These are phyloP conservation scores for Paramyrothecium roridum DNA, from an alignment of 2,329 filamentous ascomycete genomes.

Conservation along the genomic window DNA sequence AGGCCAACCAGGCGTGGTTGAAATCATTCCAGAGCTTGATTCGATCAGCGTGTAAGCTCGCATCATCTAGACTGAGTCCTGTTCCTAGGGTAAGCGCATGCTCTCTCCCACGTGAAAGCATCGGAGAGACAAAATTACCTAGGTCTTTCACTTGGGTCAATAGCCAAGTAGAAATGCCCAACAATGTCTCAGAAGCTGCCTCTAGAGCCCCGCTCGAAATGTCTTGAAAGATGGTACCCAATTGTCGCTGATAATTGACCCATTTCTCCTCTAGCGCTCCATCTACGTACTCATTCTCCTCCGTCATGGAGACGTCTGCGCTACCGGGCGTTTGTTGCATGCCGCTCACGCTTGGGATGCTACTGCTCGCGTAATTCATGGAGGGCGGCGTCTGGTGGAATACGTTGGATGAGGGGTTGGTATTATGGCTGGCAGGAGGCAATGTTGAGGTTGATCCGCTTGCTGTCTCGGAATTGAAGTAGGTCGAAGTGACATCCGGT, in stretches of 20 bases:
- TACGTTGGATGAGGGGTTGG: slow-evolving; percentile 52
- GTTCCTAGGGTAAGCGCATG: slow-evolving; percentile 15
- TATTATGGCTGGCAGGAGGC: slow-evolving; percentile 45
- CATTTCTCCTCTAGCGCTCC: slow-evolving; percentile 66
- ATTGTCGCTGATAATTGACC: slow-evolving; percentile 58
- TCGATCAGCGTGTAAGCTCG: slow-evolving; percentile 69
- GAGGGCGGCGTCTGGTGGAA: slow-evolving; percentile 61
- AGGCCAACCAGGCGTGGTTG: slow-evolving; percentile 84
- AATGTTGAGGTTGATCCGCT: slow-evolving; percentile 53
- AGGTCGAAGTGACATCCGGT: slow-evolving; percentile 57
- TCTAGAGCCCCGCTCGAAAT: slow-evolving; percentile 54
- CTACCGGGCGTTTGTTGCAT: slow-evolving; percentile 36
- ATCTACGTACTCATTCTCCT: slow-evolving; percentile 56
- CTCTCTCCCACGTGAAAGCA: neutral
- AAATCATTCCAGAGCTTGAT: slow-evolving; percentile 91
- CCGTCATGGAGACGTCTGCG: slow-evolving; percentile 43
- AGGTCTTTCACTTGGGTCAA: slow-evolving; percentile 52
- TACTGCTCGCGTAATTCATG: slow-evolving; percentile 45
- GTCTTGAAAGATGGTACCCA: slow-evolving; percentile 67
- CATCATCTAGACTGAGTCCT: slow-evolving; percentile 85
- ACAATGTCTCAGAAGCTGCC: slow-evolving; percentile 48
- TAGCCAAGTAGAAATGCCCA: slow-evolving; percentile 54
- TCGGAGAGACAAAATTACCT: slow-evolving; percentile 36
- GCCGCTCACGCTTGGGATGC: slow-evolving; percentile 42
- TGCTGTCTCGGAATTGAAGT: slow-evolving; percentile 51